Base-by-base conservation (phyloP, 2,329 filamentous ascomycete genomes). In the Ophiocordyceps robertsii region DNA sequence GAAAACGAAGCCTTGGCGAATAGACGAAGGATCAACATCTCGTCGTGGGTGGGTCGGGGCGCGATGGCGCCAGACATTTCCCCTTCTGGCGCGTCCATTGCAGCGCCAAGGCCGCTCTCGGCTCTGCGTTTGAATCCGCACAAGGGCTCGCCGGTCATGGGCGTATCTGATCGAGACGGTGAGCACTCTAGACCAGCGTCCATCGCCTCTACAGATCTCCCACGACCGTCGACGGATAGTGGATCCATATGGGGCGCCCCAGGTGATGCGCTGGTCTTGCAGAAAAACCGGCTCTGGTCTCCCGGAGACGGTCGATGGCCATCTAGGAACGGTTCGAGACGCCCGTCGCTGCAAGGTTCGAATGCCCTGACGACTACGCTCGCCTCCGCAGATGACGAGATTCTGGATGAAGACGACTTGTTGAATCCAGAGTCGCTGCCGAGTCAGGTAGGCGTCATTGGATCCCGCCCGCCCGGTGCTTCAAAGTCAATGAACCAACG, bases 301-400 rank as follows among this genome's bases (percentile, higher is more conserved):
- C 60, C 65, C 0, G 68, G 71, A n/a, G 66, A 69, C 29, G 63
- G 63, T 21, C 60, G 64, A 11, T 77, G 73, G 72, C 52, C 59
- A 17, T 76, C 73, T 1, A 69, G 84, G 33, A 83, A 78, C 52
- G 80, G 82, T 8, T 94, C 88, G 30, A 76, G 89, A 40, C 75
- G 89, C 31, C 84, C 85, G 13, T 94, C 87, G 1, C 68, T 87
- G 8, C 85, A 92, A 46, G 84, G 84, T 12, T 86, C 83, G 1
- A 80, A 72, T 10, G 73, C 58, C 16, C 58, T 79, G 16, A 72
- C 77, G 46, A 79, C 77, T 3, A 77, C 73, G 1, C 61, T 81
- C 16, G 75, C 75, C 11, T 77, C 75, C 12, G 76, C 75, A 0
- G 76, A 82, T 29, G 77, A 82, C 50, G 77, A 77, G 47, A 80